Evolutionary conservation across 2,329 filamentous ascomycete genomes (phyloP).

Genomic region (Beauveria rudraprayagi): DNA sequence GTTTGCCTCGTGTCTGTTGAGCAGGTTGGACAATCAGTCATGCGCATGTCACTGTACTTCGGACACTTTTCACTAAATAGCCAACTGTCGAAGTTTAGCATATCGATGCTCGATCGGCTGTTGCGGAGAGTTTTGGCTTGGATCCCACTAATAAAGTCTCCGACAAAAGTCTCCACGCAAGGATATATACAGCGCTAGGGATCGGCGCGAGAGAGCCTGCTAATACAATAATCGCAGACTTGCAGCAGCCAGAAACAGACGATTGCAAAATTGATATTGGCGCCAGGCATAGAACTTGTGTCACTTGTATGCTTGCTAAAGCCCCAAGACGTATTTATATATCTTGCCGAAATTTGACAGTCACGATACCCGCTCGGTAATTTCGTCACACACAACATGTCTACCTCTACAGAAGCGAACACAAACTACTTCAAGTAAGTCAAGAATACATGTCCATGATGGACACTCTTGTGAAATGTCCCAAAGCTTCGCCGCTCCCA

Average conservation of each 20-base stretch:
- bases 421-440: slow-evolving; percentile 37
- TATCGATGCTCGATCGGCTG: neutral
- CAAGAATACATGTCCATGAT: neutral
- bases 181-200: slow-evolving; percentile 1
- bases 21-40: neutral
- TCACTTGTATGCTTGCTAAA: no score
- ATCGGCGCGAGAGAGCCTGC: neutral
- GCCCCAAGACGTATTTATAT: no score
- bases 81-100: neutral
- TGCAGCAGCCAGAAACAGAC: neutral
- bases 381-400: slow-evolving; percentile 19
- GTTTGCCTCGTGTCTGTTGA: neutral
- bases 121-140: neutral
- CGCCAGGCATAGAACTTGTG: no score
- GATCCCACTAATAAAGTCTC: neutral
- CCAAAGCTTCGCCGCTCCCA: neutral
- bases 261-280: no score
- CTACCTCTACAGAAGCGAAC: slow-evolving; percentile 27
- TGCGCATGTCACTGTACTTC: neutral
- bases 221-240: neutral
- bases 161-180: slow-evolving; percentile 6
- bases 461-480: neutral
- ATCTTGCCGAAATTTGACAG: neutral
- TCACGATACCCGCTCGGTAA: neutral
- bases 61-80: neutral